Conservation (phyloP, 2,329 filamentous ascomycete genomes). For the Hymenoscyphus fraxineus region DNA sequence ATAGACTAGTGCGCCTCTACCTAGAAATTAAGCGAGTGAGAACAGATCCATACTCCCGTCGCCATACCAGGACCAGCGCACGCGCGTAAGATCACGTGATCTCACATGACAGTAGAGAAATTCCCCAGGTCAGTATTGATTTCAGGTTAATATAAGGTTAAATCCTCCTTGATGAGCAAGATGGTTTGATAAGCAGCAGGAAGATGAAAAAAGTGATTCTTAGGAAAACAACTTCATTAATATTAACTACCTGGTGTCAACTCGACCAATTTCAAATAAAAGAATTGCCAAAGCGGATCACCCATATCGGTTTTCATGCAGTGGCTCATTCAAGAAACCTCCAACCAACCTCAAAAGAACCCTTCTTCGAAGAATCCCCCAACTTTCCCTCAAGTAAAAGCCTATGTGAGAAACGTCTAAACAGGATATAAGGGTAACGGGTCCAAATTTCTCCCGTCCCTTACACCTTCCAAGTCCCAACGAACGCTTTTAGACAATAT, state of each 20-base stretch:
- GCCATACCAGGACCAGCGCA: too few species aligned
- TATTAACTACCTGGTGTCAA: background rate
- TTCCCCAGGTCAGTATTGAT: too few species aligned
- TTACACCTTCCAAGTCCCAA: background rate
- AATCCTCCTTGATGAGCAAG: too few species aligned
- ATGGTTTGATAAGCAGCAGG: too few species aligned
- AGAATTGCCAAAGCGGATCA: background rate
- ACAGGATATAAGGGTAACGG: background rate
- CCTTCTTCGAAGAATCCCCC: background rate
- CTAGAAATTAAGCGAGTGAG: too few species aligned
- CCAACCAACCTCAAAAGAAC: background rate
- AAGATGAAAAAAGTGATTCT: background rate
- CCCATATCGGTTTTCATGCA: too few species aligned
- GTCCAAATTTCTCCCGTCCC: background rate
- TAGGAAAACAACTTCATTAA: background rate
- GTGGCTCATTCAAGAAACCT: too few species aligned
- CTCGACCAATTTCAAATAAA: background rate
- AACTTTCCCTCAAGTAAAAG: background rate
- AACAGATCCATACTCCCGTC: too few species aligned
- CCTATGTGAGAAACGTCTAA: background rate
- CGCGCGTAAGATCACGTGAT: too few species aligned
- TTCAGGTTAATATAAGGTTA: too few species aligned
- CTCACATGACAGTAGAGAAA: too few species aligned
- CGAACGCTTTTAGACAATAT: background rate
- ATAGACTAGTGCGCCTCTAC: too few species aligned